Base-by-base conservation (phyloP, 495 filamentous ascomycete species). In the Platismatia glauca region DNA sequence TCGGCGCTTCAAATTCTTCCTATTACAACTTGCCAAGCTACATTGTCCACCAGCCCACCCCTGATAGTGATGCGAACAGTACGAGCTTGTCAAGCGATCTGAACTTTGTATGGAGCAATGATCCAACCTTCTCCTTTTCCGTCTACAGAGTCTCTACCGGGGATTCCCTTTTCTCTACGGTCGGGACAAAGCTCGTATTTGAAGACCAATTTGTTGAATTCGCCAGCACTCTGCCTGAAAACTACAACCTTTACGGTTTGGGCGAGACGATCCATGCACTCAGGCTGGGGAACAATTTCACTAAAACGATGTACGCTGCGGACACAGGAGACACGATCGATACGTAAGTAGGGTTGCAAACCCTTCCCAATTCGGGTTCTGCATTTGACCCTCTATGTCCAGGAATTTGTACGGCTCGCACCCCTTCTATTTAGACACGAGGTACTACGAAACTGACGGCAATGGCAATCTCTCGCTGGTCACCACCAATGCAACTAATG, bases 141-240 rank as follows among this genome's bases (percentile, higher is more conserved):
- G 74, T 87, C 24, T 75, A 71, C 38, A 78, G 84, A 12, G 77
- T 77, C 58, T 78, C 78, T 9, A 86, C 79, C 16, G 77, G 79
- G 4, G 84, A 86, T 69, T 74, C 78, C 0, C 65, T 87, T 0
- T 86, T 86, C 61, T 74, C 80, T 55, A 85, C 83, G 2, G 70
- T 71, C n/a, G 80, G 79, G 22, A 81, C 74, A 13, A 77, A 78
- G 7, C 64, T 86, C 43, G 80, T 87, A 0, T 87, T 79, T 67
- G 84, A 87, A 64, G 74, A 86, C 63, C 84, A 87, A 60, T 87
- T 86, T 66, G 77, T 86, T 29, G 84, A 87, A 61, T 85, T 86
- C 68, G 77, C 77, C 2, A 81, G 77, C 24, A 66, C 75, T 56
- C 61, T 86, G 41, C 84, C 84, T 1, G 73, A 78, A 50, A 74